These are phyloP conservation scores for Silene latifolia DNA, from an alignment of 148 eudicot genomes.

Conservation along the genomic window DNA sequence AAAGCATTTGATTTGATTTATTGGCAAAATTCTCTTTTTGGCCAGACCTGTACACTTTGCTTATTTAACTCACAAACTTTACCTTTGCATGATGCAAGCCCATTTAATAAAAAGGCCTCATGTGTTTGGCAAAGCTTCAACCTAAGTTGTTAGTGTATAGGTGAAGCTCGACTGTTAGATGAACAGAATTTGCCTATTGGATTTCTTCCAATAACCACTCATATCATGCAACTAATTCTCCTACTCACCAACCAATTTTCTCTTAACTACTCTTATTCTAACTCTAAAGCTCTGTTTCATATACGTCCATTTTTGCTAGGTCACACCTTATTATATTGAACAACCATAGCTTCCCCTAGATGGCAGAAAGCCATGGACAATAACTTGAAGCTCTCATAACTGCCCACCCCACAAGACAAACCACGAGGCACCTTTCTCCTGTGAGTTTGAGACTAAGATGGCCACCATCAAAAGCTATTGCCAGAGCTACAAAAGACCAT, in stretches of 20 bases:
- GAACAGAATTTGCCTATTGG: not conserved
- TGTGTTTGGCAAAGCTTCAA: not conserved
- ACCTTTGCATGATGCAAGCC: not conserved
- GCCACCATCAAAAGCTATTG: no score
- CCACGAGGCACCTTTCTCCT: no score
- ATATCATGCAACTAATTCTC: not conserved
- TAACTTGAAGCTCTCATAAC: no score
- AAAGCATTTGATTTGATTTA: not conserved
- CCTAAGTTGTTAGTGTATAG: not conserved
- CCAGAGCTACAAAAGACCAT: no score
- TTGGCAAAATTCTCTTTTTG: not conserved
- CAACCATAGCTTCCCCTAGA: no score
- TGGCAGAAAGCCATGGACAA: no score
- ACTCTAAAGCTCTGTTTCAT: not conserved
- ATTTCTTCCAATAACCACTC: not conserved
- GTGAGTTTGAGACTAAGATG: no score
- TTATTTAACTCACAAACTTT: not conserved
- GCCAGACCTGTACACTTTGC: not conserved
- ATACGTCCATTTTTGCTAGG: not conserved
- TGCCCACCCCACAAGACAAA: no score
- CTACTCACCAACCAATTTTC: not conserved
- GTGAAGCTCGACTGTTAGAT: not conserved
- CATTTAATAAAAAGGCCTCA: not conserved
- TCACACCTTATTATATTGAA: no score
- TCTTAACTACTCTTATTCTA: not conserved